phyloP scores from a whole-genome alignment of 73 alveolate genomes.

The Symbiodinium natans region DNA sequence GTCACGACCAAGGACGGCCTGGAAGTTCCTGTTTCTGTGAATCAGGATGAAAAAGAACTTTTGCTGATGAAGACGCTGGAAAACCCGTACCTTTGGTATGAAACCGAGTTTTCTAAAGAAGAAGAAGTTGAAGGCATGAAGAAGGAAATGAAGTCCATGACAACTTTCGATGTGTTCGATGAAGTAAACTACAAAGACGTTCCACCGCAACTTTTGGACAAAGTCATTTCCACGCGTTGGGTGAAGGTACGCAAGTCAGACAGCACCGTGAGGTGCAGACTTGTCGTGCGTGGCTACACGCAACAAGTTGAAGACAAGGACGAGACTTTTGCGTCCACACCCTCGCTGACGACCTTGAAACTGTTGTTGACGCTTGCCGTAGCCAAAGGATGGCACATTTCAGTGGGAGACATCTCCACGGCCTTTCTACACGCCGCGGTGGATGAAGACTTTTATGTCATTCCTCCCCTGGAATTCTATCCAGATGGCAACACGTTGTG shows the following conservation, averaged over 20 bases:
- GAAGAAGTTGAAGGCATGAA: background rate
- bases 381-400: background rate
- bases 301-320: background rate
- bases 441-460: slow-evolving; percentile 4
- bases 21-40: background rate
- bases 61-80: background rate
- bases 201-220: background rate
- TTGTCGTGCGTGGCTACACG: background rate
- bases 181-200: background rate
- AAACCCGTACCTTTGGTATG: slow-evolving; percentile 16
- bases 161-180: no score
- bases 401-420: background rate
- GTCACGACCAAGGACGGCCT: background rate
- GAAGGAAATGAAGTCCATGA: background rate
- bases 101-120: background rate
- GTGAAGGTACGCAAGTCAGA: background rate
- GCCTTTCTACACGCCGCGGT: background rate
- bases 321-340: background rate
- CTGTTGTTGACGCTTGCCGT: background rate
- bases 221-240: background rate
- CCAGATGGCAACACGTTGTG: background rate
- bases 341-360: background rate
- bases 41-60: background rate
- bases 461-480: background rate
- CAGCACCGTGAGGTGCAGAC: background rate